Conservation (phyloP, 2,329 filamentous ascomycete species). For the Dryadomyces sulphureus region DNA sequence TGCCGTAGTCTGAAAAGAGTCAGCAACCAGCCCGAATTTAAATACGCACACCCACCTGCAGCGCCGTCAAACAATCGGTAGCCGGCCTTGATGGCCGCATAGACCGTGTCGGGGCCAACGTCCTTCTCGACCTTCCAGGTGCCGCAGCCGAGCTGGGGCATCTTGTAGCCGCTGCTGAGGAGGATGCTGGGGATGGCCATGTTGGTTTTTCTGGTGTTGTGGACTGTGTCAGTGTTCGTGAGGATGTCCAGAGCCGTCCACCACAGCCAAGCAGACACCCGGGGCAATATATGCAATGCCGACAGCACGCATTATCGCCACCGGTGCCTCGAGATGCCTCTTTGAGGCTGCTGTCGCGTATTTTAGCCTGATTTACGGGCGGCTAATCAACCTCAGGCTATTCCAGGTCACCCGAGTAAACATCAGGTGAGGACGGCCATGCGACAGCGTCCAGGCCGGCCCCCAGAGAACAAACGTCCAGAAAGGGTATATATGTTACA, state of each 20-base stretch:
- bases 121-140: conserved; percentile 74
- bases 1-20: conserved; percentile 55
- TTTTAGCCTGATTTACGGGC: conserved; percentile 1
- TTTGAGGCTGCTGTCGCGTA: background rate
- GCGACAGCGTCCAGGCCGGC: no score
- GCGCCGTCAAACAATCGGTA: conserved; percentile 48
- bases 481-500: background rate
- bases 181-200: conserved; percentile 36
- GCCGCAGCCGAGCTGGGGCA: conserved; percentile 64
- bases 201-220: background rate
- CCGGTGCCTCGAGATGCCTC: background rate
- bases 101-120: conserved; percentile 59
- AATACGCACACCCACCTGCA: conserved; percentile 29
- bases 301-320: no score
- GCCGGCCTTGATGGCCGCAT: conserved; percentile 54
- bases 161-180: conserved; percentile 50
- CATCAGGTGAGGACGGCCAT: no score
- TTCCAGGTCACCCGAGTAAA: no score
- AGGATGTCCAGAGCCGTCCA: no score
- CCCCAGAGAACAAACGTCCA: no score
- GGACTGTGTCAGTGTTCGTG: background rate
- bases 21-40: background rate
- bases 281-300: no score
- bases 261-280: no score
- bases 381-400: background rate